A percentile compares a stretch with the other conserved stretches of the same genome.
Evolutionary conservation across 2,329 filamentous ascomycete species (phyloP).

Genomic region (Paramyrothecium sp.): DNA sequence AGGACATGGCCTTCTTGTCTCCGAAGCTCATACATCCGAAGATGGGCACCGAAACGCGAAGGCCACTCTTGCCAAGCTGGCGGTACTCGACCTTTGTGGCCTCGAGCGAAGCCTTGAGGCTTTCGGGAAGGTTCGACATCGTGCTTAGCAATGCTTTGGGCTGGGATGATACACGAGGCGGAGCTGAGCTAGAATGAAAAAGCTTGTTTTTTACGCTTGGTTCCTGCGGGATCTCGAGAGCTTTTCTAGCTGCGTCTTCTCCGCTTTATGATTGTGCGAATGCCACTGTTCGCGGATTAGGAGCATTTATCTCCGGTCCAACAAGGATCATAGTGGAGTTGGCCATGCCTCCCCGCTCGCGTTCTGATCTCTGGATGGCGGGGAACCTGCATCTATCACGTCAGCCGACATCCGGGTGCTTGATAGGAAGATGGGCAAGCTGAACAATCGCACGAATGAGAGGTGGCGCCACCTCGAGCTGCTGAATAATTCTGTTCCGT

Average conservation of each 20-base stretch:
- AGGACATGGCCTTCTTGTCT: not conserved
- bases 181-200: not conserved
- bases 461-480: too few species aligned
- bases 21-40: slow-evolving; percentile 8
- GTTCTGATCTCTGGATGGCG: not conserved
- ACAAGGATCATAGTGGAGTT: not conserved
- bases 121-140: not conserved
- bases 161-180: not conserved
- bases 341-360: not conserved
- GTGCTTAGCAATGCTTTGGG: not conserved
- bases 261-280: not conserved
- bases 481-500: too few species aligned
- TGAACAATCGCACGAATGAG: not conserved
- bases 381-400: not conserved
- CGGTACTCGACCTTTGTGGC: slow-evolving; percentile 3
- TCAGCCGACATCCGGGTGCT: not conserved
- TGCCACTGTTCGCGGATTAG: not conserved
- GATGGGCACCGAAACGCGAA: slow-evolving; percentile 8
- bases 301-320: not conserved
- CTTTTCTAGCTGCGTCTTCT: not conserved
- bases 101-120: not conserved
- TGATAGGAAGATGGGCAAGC: not conserved
- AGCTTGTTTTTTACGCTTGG: not conserved
- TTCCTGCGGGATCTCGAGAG: not conserved
- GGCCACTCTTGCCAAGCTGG: slow-evolving; percentile 3